These are phyloP conservation scores for Phaeosphaeria sp. DNA, from an alignment of 2,329 filamentous ascomycete species.

Conservation along the genomic window DNA sequence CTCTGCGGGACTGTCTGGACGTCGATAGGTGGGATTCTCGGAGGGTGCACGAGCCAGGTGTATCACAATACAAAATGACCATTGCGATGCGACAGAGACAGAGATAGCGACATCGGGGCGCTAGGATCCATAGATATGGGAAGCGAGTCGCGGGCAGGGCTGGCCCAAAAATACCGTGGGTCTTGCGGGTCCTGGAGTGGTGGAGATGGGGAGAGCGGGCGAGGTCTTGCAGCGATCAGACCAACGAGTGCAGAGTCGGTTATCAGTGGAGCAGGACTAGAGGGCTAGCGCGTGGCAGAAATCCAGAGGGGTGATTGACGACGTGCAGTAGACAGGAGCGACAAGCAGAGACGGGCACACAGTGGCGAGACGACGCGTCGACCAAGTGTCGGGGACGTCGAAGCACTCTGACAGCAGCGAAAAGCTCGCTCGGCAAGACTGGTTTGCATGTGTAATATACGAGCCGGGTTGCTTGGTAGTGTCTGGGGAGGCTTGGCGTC, in stretches of 20 bases:
- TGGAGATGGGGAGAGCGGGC: not conserved
- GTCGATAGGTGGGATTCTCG: slow-evolving; percentile 1
- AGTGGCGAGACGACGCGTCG: not conserved
- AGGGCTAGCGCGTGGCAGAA: not conserved
- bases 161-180: not conserved
- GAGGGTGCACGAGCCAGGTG: not conserved
- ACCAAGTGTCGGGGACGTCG: not conserved
- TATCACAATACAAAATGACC: slow-evolving; percentile 4
- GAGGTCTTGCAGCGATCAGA: slow-evolving; percentile 3
- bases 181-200: not conserved
- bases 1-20: not conserved
- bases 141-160: not conserved
- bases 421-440: not conserved
- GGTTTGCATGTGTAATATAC: not conserved
- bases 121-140: slow-evolving; percentile 5
- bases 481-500: not conserved
- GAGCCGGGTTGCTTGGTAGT: not conserved
- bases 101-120: slow-evolving; percentile 1
- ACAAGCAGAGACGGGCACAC: not conserved
- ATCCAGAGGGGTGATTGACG: slow-evolving; percentile 7
- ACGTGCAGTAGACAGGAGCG: slow-evolving; percentile 8
- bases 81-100: not conserved
- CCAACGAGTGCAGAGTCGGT: slow-evolving; percentile 12
- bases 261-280: slow-evolving; percentile 27
- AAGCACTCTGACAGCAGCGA: not conserved